These are phyloP conservation scores for Xylariaceae sp. DNA, from an alignment of 2,329 filamentous ascomycete species.

Conservation along the genomic window DNA sequence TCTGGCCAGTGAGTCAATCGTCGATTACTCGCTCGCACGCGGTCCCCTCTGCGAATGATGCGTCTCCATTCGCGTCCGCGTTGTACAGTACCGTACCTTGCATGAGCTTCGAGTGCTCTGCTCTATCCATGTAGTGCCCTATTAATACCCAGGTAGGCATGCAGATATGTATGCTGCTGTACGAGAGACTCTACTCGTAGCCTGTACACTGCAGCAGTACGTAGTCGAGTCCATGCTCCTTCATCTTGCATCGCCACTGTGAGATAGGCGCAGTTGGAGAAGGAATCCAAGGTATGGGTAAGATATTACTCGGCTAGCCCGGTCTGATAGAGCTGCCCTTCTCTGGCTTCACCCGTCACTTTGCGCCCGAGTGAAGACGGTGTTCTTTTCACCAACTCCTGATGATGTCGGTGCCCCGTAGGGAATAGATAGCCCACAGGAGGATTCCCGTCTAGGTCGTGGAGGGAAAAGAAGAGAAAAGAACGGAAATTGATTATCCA, in stretches of 20 bases:
- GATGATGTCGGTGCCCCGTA: neutral
- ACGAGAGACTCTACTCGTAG: neutral
- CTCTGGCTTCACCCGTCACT: neutral
- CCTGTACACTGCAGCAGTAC: neutral
- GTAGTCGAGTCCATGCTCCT: neutral
- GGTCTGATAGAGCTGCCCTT: neutral
- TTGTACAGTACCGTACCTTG: slow-evolving; percentile 27
- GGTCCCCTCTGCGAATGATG: neutral
- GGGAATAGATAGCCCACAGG: neutral
- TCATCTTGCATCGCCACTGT: slow-evolving; percentile 6
- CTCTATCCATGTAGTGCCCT: neutral
- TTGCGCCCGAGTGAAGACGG: neutral
- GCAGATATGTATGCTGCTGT: neutral
- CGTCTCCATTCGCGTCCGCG: slow-evolving; percentile 25
- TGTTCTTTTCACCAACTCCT: too few relatives aligned
- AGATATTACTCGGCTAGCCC: neutral
- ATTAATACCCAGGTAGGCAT: too few relatives aligned
- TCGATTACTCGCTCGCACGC: neutral
- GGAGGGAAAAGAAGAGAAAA: neutral
- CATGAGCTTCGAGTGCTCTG: slow-evolving; percentile 14
- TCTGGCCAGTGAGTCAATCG: slow-evolving; percentile 20
- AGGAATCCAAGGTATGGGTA: neutral
- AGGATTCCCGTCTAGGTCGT: neutral
- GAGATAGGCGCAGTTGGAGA: slow-evolving; percentile 6
- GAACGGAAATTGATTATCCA: neutral